Evolutionary conservation across 2,329 filamentous ascomycete genomes (phyloP).

Genomic region (Passalora sequoiae): DNA sequence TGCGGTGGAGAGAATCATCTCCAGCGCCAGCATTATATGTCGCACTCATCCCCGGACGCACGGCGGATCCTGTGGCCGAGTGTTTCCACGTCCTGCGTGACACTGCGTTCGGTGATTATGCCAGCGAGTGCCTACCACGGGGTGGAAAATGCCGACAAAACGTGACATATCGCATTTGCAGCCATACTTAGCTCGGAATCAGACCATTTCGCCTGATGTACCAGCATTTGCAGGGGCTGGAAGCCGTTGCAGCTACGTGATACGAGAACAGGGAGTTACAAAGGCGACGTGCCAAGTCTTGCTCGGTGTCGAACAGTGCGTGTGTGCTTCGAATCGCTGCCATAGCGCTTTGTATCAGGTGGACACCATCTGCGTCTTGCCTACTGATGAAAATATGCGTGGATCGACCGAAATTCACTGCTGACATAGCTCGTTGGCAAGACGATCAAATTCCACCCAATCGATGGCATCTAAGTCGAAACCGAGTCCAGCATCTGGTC

Average conservation of each 20-base stretch:
- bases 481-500: slow-evolving; percentile 16
- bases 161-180: background rate
- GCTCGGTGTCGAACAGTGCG: background rate
- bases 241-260: no score
- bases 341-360: background rate
- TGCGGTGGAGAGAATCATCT: background rate
- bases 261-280: no score
- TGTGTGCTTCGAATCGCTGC: background rate
- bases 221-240: no score
- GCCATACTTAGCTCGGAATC: background rate
- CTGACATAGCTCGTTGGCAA: slow-evolving; percentile 24
- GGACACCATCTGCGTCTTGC: background rate
- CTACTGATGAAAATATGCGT: slow-evolving; percentile 1
- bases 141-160: background rate
- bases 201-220: background rate
- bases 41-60: background rate
- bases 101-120: background rate
- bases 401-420: slow-evolving; percentile 10
- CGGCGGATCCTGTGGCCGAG: background rate
- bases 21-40: background rate
- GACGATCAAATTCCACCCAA: slow-evolving; percentile 27
- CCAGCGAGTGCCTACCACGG: background rate
- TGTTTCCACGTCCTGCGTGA: background rate
- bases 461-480: slow-evolving; percentile 26
- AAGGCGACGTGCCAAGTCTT: background rate